Base-by-base conservation (phyloP, 306 rosid species). In the Hylodesmum podocarpum region DNA sequence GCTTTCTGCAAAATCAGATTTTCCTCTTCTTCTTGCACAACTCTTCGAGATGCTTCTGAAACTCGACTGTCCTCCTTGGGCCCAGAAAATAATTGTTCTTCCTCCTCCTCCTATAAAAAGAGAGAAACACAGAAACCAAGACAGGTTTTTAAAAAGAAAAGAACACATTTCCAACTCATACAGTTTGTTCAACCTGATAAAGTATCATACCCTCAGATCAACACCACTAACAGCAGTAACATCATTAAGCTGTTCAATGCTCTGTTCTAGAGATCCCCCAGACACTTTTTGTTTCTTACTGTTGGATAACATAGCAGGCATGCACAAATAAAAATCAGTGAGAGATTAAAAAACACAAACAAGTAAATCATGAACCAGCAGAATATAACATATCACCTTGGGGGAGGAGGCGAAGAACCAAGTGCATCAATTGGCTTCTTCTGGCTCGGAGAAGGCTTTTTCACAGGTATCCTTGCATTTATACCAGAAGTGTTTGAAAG, bases 181-280 rank as follows among this genome's bases (percentile, higher is more conserved):
- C 44, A 14, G 24, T 77, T 37, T 31, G 44, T 47, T 72, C 62
- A 77, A 57, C 71, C 44, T 50, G 77, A 51, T 63, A 53, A 75
- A 27, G 80, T 43, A 73, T 55, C 69, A 65, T 89, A 95, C 98
- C 96, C 97, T 89, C 70, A 92, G 96, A 80, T 95, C 96, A 76
- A 95, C 97, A 85, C 98, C 98, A 86, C 98, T 92, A 78, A 92
- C 96, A 63, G 96, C 98, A 43, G 97, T 90, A 69, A 92, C 98
- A 53, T 95, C 97, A 82, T 95, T 95, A 66, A 95, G 98, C 62
- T 90, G 96, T 58, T 92, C 97, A 75, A 95, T 87, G 89, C 97
- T 95, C 83, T 83, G 97, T 78, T 95, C 97, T 39, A 80, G 50
- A 80, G 93, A 92, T 66, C 77, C 81, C 68, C 98, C 97, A n/a